Evolutionary conservation across 148 eudicot species (phyloP).

Genomic region (Pharnaceum exiguum): DNA sequence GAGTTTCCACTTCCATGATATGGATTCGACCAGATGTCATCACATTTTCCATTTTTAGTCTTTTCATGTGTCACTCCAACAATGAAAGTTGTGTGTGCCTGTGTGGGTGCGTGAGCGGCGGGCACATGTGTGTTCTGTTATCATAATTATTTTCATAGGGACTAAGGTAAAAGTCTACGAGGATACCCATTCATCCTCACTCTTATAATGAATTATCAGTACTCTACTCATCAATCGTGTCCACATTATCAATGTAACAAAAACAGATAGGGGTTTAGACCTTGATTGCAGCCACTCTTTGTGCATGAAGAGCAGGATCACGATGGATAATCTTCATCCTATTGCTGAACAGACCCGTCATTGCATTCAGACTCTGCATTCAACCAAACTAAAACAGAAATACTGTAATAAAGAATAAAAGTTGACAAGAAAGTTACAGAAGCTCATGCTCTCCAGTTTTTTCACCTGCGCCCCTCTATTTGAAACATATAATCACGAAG

Average conservation of each 20-base stretch:
- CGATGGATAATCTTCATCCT: slow-evolving; percentile 93
- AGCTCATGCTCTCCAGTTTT: neutral
- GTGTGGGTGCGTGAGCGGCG: too few relatives aligned
- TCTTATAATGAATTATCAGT: neutral
- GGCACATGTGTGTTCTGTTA: too few relatives aligned
- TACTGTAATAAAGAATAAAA: slow-evolving; percentile 32
- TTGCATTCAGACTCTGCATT: slow-evolving; percentile 97
- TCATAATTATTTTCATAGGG: too few relatives aligned
- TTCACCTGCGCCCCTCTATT: neutral
- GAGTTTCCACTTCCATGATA: too few relatives aligned
- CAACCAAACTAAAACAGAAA: slow-evolving; percentile 77
- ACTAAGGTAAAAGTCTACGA: too few relatives aligned
- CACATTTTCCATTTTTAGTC: too few relatives aligned
- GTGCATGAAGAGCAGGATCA: slow-evolving; percentile 83
- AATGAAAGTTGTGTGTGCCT: too few relatives aligned
- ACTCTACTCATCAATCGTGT: neutral
- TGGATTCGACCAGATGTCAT: too few relatives aligned
- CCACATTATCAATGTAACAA: neutral
- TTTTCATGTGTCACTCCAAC: too few relatives aligned
- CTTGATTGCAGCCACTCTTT: slow-evolving; percentile 93
- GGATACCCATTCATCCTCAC: too few relatives aligned
- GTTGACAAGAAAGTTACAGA: neutral
- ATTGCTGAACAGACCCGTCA: slow-evolving; percentile 85
- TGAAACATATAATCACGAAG: neutral
- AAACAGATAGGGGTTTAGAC: slow-evolving; percentile 19